Percentiles rank a stretch among this genome's conserved stretches.
These are phyloP conservation scores for Furcasterigmium sp. DNA, from an alignment of 2,329 filamentous ascomycete genomes.

Conservation along the genomic window DNA sequence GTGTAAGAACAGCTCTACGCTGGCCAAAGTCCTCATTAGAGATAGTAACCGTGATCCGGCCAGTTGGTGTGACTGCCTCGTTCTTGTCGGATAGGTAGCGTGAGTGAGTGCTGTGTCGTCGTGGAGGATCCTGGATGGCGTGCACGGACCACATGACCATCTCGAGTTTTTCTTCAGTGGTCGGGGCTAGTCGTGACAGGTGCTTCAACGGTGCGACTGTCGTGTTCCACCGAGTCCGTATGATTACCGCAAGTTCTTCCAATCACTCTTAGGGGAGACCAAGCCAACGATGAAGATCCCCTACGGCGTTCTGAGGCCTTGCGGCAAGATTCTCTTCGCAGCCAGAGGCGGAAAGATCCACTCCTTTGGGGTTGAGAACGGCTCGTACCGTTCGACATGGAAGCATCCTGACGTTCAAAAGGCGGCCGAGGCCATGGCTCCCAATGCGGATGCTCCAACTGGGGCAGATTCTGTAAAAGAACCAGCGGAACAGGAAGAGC, in stretches of 20 bases:
- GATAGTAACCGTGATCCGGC: too few relatives aligned
- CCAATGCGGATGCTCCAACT: constrained; percentile 16
- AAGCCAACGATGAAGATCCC: constrained; percentile 41
- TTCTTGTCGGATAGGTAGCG: too few relatives aligned
- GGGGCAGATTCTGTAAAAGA: constrained; percentile 19
- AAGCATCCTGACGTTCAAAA: constrained; percentile 38
- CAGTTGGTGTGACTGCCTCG: too few relatives aligned
- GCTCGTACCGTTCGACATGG: constrained; percentile 59
- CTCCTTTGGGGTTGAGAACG: constrained; percentile 56
- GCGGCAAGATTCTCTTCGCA: constrained; percentile 60
- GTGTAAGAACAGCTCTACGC: too few relatives aligned
- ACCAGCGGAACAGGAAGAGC: constrained; percentile 16
- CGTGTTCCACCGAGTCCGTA: too few relatives aligned
- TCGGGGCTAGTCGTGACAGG: constrained; percentile 3
- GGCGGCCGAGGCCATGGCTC: constrained; percentile 14
- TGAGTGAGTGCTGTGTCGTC: too few relatives aligned
- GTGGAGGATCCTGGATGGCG: too few relatives aligned
- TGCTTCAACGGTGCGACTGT: too few relatives aligned
- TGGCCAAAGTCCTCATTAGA: too few relatives aligned
- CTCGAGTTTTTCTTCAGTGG: constrained; percentile 15
- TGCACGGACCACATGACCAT: too few relatives aligned
- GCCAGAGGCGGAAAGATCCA: constrained; percentile 70
- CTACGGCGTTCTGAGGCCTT: constrained; percentile 57
- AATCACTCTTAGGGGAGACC: too few relatives aligned
- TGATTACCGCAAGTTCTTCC: too few relatives aligned